Evolutionary conservation across 1,139 yeast genomes (phyloP), one percentile per base, ranked within the genome.

Genomic region (Saccharomyces hybrid): DNA sequence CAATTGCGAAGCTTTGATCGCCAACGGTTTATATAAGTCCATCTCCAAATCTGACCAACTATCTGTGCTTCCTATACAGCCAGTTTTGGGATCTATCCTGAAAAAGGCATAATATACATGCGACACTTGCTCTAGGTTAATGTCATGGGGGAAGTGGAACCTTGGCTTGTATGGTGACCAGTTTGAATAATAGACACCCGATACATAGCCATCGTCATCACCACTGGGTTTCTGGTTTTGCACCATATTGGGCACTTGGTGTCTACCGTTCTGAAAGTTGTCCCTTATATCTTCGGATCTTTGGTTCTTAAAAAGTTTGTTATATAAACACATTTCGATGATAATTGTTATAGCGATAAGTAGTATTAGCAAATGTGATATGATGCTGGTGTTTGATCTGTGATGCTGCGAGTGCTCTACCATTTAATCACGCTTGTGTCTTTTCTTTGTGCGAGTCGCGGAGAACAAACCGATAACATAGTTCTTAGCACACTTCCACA

Each of bases 31-130:
- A 52, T 58, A 59, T 21, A 76, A 64, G 1, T 77, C 77, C 66
- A 78, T 69, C 51, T 81, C 79, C 3, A 76, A 64, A 64, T 87
- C 95, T 3, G 88, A 82, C 88, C 89, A 86, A 14, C 74, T 71
- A 65, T 88, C 96, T 34, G 82, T 75, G 16, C 81, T 73, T 44
- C 68, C 67, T 6, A 86, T 76, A 4, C 66, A 70, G 0, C 95
- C 95, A 0, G 83, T 74, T 0, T 64, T 63, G 0, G 76, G 64
- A 59, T 84, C 80, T 8, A 89, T 77, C 44, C 78, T 73, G 53
- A 88, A 76, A 68, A 91, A 91, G 0, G 97, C 89, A 68, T 87
- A 91, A 65, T 84, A 83, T 2, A 91, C 70, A 61, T 88, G 88
- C 16, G 95, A 82, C 3, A 86, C 71, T 16, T 72, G 63, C 0